phyloP scores from a whole-genome alignment of 345 rosid species.

The Eucalyptus virginea region DNA sequence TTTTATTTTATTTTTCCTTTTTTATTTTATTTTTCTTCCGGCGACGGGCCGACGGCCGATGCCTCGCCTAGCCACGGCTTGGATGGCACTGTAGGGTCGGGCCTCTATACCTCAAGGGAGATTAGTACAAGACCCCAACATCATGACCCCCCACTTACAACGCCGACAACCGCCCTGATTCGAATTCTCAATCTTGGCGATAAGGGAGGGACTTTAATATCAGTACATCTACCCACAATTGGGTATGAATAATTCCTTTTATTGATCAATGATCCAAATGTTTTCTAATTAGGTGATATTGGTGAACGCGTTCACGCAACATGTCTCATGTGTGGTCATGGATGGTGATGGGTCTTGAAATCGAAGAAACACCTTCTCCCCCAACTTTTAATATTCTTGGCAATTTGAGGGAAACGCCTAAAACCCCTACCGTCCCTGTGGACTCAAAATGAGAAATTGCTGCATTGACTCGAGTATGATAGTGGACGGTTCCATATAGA shows the following conservation, averaged over 20 bases:
- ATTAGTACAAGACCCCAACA: accelerated
- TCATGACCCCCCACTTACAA: no score
- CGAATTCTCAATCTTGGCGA: accelerated
- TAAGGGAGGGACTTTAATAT: accelerated
- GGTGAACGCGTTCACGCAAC: background rate
- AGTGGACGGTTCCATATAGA: background rate
- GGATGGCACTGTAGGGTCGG: accelerated
- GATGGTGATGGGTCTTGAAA: background rate
- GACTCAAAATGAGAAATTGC: background rate
- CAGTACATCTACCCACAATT: no score
- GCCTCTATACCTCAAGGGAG: no score
- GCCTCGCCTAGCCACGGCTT: no score
- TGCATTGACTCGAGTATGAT: background rate
- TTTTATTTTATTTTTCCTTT: no score
- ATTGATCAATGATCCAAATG: background rate
- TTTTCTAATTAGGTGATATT: background rate
- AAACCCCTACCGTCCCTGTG: background rate
- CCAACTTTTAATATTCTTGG: background rate
- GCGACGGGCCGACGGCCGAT: no score
- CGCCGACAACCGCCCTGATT: accelerated
- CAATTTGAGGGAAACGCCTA: background rate
- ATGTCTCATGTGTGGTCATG: background rate
- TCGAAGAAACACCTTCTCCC: background rate
- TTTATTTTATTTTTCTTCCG: no score
- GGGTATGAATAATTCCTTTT: background rate